phyloP scores from a whole-genome alignment of 2,329 filamentous ascomycete genomes.

The Pyrenophora seminiperda region DNA sequence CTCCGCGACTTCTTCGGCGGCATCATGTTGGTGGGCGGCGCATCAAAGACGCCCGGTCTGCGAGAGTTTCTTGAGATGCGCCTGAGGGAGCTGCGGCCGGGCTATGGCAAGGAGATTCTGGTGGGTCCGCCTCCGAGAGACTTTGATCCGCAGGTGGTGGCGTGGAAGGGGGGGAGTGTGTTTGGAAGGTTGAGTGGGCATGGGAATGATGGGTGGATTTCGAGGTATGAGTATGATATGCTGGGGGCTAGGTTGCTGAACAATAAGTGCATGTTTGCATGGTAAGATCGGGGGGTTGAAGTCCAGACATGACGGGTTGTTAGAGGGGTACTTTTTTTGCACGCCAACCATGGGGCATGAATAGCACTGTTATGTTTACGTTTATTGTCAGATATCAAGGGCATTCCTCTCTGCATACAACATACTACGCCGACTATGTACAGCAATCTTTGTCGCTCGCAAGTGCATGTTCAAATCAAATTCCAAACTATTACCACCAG shows the following conservation, averaged over 20 bases:
- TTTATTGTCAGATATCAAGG: too few relatives aligned
- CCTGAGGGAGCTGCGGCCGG: slow-evolving; percentile 68
- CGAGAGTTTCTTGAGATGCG: slow-evolving; percentile 82
- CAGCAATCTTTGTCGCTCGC: too few relatives aligned
- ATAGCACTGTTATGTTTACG: too few relatives aligned
- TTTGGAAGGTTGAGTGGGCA: slow-evolving; percentile 85
- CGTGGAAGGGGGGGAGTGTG: slow-evolving; percentile 97
- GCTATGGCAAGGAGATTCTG: slow-evolving; percentile 69
- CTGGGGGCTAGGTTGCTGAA: slow-evolving; percentile 78
- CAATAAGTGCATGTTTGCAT: slow-evolving; percentile 51
- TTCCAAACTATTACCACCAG: too few relatives aligned
- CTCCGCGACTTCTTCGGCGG: slow-evolving; percentile 74
- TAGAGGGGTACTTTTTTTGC: too few relatives aligned
- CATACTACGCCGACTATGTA: too few relatives aligned
- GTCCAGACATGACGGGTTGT: neutral
- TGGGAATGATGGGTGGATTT: slow-evolving; percentile 91
- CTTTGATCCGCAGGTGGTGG: slow-evolving; percentile 95
- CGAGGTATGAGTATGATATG: slow-evolving; percentile 83
- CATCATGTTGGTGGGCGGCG: slow-evolving; percentile 49
- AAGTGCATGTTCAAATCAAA: too few relatives aligned
- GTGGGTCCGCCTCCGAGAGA: slow-evolving; percentile 79
- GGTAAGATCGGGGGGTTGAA: slow-evolving; percentile 28
- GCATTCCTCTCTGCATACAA: too few relatives aligned
- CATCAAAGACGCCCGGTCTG: slow-evolving; percentile 65
- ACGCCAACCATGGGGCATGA: too few relatives aligned